Base-by-base conservation (phyloP, 768 basidiomycete species). In the Lactarius sanguifluus region DNA sequence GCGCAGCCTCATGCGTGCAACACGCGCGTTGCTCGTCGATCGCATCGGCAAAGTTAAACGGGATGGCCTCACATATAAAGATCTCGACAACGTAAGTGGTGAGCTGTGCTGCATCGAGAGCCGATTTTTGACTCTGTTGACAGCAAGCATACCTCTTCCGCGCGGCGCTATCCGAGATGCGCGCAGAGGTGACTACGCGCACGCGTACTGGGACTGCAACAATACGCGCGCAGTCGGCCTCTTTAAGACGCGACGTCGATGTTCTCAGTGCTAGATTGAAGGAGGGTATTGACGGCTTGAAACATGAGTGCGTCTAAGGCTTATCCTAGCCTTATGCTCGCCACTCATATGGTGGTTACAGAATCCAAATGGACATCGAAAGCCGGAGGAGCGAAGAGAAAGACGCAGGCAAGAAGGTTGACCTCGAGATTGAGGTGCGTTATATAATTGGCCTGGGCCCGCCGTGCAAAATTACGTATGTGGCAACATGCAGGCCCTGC, bases 141-240 rank as follows among this genome's bases (percentile, higher is more conserved):
- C 72, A 97, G 94, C 92, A 96, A 88, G 95, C 95, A 20, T 98
- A 98, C 76, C 81, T 98, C 38, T 97, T 97, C 77, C 87, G 89
- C 56, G 97, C 97, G 23, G 97, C 96, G 0, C 77, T 98, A 43
- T 92, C 92, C 2, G 95, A 98, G 75, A 80, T 96, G 57, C 84
- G 93, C 23, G 90, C 91, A 5, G 96, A 97, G 74, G 84, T 93
- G 34, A 88, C 89, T 5, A 85, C 93, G 72, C 85, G 84, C 59
- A 88, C 90, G 4, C 85, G 90, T 66, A 97, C 93, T 70, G 95
- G 96, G 72, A 87, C 86, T 47, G 86, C 92, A 15, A 81, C 89
- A n/a, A 85, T 98, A 65, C 83, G 87, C n/a, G 82, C 92, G 0
- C 81, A 89, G 43, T 86, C 89, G 3, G 78, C 86, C n/a, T 86